phyloP scores from a whole-genome alignment of 176 grass and related monocot species.

The Triticum aestivum region IWGSC_CS_RefSeq_v2.1 NC_057798.1:586048335-586048834 shows the following conservation, averaged over 20 bases:
- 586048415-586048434: too few species aligned
- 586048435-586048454: too few species aligned
- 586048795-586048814: conserved; percentile 41
- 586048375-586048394: too few species aligned
- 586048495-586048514: neutral
- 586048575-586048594: too few species aligned
- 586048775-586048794: conserved; percentile 66
- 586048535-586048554: neutral
- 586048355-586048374: too few species aligned
- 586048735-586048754: neutral
- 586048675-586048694: conserved; percentile 45
- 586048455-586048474: neutral
- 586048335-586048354: too few species aligned
- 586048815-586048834: conserved; percentile 43
- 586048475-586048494: neutral
- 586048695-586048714: conserved; percentile 59
- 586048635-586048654: conserved; percentile 1
- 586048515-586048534: neutral
- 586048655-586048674: conserved; percentile 29
- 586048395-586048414: too few species aligned
- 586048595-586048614: conserved; percentile 22
- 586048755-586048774: neutral
- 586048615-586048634: neutral
- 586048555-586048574: neutral
- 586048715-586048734: conserved; percentile 64